Evolutionary conservation across 768 basidiomycete species (phyloP).

Genomic region (Amanita exitialis): DNA sequence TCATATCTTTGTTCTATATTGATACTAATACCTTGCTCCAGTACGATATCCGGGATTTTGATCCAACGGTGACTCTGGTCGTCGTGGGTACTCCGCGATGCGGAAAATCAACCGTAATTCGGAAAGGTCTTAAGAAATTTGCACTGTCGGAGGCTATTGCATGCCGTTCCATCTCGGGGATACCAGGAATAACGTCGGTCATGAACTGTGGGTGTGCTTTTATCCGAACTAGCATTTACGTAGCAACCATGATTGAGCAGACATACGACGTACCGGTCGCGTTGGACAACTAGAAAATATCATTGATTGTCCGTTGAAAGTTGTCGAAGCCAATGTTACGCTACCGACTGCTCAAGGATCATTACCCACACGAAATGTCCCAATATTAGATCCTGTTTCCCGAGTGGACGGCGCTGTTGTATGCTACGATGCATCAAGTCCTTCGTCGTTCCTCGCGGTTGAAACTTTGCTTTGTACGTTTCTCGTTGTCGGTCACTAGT

Average conservation of each 20-base stretch:
- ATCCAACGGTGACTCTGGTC: slow-evolving; percentile 47
- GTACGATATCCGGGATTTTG: slow-evolving; percentile 9
- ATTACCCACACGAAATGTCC: slow-evolving; percentile 9
- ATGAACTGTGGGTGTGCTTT: neutral
- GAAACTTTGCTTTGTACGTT: slow-evolving; percentile 63
- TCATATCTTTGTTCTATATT: neutral
- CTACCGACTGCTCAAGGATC: slow-evolving; percentile 18
- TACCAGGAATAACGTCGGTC: neutral
- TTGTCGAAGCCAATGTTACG: slow-evolving; percentile 46
- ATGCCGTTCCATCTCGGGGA: slow-evolving; percentile 5
- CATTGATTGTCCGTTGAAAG: slow-evolving; percentile 31
- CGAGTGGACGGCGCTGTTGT: slow-evolving; percentile 70
- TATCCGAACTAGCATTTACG: neutral
- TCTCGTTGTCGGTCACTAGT: neutral
- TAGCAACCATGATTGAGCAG: slow-evolving; percentile 10
- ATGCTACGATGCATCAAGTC: slow-evolving; percentile 71
- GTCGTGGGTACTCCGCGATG: slow-evolving; percentile 73
- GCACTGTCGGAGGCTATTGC: slow-evolving; percentile 35
- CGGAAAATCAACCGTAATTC: slow-evolving; percentile 80
- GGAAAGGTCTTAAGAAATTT: slow-evolving; percentile 61
- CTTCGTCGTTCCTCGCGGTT: slow-evolving; percentile 54
- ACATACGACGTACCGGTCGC: slow-evolving; percentile 25
- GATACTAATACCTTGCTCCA: slow-evolving; percentile 6
- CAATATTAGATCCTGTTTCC: slow-evolving; percentile 46
- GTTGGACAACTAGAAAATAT: slow-evolving; percentile 24